Evolutionary conservation across 1,139 yeast species (phyloP).

Genomic region (Candida glucosophila): DNA sequence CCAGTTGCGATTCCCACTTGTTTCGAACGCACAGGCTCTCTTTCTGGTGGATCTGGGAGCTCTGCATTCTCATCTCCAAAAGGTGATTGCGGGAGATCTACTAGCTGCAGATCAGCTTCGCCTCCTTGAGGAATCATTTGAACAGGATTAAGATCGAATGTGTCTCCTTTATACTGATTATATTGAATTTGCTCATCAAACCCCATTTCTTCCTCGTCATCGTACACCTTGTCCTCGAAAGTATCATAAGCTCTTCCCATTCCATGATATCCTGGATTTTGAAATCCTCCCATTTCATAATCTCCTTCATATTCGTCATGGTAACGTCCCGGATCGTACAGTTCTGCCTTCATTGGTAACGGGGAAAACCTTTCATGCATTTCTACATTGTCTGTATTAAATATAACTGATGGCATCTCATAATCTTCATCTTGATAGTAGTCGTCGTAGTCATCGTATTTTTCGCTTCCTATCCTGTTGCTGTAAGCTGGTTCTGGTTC

Average conservation of each 20-base stretch:
- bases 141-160: conserved; percentile 32
- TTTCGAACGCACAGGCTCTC: conserved; percentile 26
- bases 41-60: conserved; percentile 22
- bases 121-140: conserved; percentile 11
- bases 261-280: no score
- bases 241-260: no score
- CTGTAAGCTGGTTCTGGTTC: conserved; percentile 24
- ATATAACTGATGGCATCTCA: conserved; percentile 14
- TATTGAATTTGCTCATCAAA: conserved; percentile 34
- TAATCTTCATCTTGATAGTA: conserved; percentile 9
- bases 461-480: conserved; percentile 8
- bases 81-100: conserved; percentile 17
- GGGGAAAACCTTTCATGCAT: no score
- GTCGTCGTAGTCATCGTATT: conserved; percentile 20
- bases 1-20: conserved; percentile 33
- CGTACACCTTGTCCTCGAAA: no score
- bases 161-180: conserved; percentile 35
- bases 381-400: no score
- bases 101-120: conserved; percentile 5
- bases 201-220: conserved; percentile 34
- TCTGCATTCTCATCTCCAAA: conserved; percentile 24
- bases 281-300: no score
- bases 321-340: no score
- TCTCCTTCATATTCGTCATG: no score
- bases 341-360: no score